These are phyloP conservation scores for Taiwanofungus camphoratus DNA, from an alignment of 1,284 basidiomycete species.

Conservation along the genomic window DNA sequence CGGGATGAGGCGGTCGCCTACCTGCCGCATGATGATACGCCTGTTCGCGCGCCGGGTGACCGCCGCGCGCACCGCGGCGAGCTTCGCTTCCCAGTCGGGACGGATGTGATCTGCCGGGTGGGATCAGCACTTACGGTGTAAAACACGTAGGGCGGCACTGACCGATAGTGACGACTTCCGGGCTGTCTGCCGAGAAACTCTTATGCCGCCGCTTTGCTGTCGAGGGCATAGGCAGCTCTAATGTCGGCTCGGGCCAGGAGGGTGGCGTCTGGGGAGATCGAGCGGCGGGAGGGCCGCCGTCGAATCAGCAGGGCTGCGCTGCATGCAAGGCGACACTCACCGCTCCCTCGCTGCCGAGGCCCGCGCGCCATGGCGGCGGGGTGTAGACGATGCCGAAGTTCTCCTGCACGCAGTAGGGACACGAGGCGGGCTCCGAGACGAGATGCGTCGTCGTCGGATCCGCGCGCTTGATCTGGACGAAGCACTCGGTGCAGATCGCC, in stretches of 20 bases:
- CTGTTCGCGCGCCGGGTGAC: constrained; percentile 89
- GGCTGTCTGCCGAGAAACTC: constrained; percentile 69
- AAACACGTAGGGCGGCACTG: constrained; percentile 21
- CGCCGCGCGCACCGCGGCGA: constrained; percentile 83
- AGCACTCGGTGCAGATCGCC: constrained; percentile 98
- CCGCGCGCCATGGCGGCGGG: constrained; percentile 75
- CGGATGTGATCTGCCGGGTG: constrained; percentile 73
- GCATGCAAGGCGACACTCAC: constrained; percentile 35
- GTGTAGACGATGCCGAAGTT: constrained; percentile 94
- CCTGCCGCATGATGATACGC: constrained; percentile 97
- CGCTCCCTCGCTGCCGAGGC: constrained; percentile 63
- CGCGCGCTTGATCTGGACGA: constrained; percentile 96
- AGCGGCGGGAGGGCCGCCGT: constrained; percentile 1
- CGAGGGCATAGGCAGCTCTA: constrained; percentile 34
- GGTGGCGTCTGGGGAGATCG: constrained; percentile 27
- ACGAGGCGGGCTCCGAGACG: constrained; percentile 90
- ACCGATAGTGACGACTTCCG: constrained; percentile 91
- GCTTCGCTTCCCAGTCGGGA: constrained; percentile 92
- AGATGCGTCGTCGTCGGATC: constrained; percentile 92
- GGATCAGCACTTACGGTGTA: constrained; percentile 8
- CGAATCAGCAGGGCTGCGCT: constrained; percentile 5
- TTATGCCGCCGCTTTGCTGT: constrained; percentile 73
- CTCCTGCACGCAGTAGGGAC: constrained; percentile 95
- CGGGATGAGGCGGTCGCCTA: constrained; percentile 94
- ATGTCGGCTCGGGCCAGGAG: constrained; percentile 48